phyloP scores from a whole-genome alignment of 2,329 filamentous ascomycete species.

The Aureobasidium uvarum region DNA sequence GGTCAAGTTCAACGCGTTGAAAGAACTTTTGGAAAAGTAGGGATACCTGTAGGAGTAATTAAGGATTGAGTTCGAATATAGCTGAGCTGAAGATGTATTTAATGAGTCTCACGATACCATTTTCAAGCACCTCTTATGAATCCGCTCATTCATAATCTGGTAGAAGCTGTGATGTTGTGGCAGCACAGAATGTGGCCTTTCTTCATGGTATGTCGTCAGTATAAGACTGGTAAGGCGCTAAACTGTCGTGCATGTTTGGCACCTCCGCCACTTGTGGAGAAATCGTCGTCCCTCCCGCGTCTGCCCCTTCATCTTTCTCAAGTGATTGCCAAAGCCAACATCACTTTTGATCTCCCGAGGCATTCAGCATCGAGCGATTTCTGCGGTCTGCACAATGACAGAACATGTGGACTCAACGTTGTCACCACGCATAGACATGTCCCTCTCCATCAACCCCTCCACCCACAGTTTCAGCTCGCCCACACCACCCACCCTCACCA shows the following conservation, averaged over 20 bases:
- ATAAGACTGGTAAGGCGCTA: background rate
- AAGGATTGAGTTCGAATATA: too few relatives aligned
- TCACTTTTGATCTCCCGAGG: too few relatives aligned
- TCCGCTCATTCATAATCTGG: too few relatives aligned
- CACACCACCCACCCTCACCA: background rate
- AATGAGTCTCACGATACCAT: too few relatives aligned
- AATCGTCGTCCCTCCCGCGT: background rate
- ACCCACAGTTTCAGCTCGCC: background rate
- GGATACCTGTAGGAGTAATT: background rate
- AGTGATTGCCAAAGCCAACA: too few relatives aligned
- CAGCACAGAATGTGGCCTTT: background rate
- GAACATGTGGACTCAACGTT: background rate
- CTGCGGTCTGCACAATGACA: background rate
- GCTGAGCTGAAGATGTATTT: too few relatives aligned
- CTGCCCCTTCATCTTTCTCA: too few relatives aligned
- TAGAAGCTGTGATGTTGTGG: background rate
- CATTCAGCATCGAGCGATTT: too few relatives aligned
- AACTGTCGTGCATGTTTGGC: background rate
- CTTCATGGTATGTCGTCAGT: background rate
- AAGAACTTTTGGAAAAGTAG: background rate
- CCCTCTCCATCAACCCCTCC: background rate
- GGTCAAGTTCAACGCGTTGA: constrained; percentile 37
- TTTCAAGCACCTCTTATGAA: background rate
- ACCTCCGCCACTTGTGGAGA: background rate
- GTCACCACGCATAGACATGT: background rate